These are phyloP conservation scores for Funneliformis mosseae DNA, from an alignment of 192 early-diverging fungal genomes.

Conservation along the genomic window DNA sequence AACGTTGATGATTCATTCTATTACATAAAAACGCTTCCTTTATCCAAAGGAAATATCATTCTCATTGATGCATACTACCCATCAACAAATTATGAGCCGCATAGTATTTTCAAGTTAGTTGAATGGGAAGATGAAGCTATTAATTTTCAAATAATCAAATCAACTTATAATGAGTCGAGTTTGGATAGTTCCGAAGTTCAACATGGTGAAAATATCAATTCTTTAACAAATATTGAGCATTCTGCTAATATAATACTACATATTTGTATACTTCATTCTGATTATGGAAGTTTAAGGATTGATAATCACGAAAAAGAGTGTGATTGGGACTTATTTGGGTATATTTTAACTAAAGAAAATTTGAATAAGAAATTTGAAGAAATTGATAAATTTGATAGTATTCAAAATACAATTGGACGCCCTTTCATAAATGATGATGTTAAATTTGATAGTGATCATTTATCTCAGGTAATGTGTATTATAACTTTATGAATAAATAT, in stretches of 20 bases:
- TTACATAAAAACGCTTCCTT: background rate
- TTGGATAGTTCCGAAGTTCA: no score
- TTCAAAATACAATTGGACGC: background rate
- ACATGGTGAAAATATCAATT: no score
- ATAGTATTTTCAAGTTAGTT: background rate
- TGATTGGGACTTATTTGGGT: background rate
- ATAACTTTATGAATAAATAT: no score
- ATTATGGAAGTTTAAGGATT: background rate
- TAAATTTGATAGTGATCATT: background rate
- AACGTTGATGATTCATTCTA: background rate
- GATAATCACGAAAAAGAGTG: background rate
- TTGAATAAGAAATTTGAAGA: background rate
- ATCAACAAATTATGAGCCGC: background rate
- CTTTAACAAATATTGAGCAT: no score
- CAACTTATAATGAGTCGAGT: background rate
- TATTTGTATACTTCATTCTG: background rate
- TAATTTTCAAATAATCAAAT: background rate
- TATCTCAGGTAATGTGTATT: no score
- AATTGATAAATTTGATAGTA: background rate
- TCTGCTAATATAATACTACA: background rate
- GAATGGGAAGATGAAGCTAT: background rate
- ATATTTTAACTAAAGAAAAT: background rate
- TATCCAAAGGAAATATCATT: background rate
- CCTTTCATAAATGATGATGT: background rate
- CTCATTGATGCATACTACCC: background rate